Conservation (phyloP, 495 filamentous ascomycete genomes). For the Endocarpon pusillum region DNA sequence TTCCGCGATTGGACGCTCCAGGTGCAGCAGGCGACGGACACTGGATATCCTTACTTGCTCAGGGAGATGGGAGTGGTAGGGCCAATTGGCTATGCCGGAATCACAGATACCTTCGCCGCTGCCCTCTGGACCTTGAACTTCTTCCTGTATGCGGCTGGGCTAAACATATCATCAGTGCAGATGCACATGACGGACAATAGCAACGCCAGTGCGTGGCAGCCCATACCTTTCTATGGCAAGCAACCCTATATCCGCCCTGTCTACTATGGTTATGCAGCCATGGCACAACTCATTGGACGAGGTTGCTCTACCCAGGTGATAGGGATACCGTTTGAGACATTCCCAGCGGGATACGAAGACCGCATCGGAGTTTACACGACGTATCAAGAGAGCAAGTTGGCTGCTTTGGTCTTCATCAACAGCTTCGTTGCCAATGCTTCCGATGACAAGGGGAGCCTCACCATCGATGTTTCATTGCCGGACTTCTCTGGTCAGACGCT, state of each 20-base stretch:
- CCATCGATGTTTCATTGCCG: conserved; percentile 6
- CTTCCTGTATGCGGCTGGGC: conserved; percentile 14
- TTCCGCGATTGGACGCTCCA: conserved; percentile 17
- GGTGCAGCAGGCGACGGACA: conserved; percentile 12
- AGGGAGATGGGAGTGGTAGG: conserved; percentile 19
- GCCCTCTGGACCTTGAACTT: conserved; percentile 15
- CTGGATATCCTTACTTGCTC: conserved; percentile 14
- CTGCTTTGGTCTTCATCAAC: conserved; percentile 19
- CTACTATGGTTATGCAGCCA: conserved; percentile 23
- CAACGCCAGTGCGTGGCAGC: conserved; percentile 19
- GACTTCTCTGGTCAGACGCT: conserved; percentile 12
- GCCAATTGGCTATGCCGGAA: conserved; percentile 11
- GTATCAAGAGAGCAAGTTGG: conserved; percentile 12
- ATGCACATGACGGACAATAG: conserved; percentile 25
- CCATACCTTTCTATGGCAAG: conserved; percentile 10
- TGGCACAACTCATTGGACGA: conserved; percentile 18
- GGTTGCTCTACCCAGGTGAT: conserved; percentile 15
- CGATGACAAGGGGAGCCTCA: conserved; percentile 9
- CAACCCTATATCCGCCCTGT: conserved; percentile 15
- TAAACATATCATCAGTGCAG: conserved; percentile 17
- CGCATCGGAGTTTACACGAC: conserved; percentile 14
- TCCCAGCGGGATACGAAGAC: conserved; percentile 8
- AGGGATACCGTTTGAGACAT: conserved; percentile 2
- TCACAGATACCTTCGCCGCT: conserved; percentile 12
- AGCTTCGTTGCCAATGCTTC: conserved; percentile 11